phyloP scores from a whole-genome alignment of 148 eudicot genomes.

The Chenopodium formosanum region DNA sequence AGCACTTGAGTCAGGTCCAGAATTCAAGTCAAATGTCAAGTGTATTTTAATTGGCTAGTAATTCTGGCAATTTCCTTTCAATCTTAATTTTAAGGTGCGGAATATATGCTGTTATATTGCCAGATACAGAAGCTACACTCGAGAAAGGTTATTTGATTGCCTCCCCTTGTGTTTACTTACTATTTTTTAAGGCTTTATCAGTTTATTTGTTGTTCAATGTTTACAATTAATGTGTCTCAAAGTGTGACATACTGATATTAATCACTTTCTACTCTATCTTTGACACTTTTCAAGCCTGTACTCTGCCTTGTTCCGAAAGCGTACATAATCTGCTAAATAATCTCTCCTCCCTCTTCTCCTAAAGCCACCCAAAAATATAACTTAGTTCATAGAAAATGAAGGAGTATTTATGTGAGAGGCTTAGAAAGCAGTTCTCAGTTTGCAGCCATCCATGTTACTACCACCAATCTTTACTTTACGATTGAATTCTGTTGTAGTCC shows the following conservation, averaged over 20 bases:
- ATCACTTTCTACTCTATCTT: neutral
- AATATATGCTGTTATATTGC: no score
- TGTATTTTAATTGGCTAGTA: no score
- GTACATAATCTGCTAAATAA: no score
- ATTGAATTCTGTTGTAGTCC: conserved; percentile 46
- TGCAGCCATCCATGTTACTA: conserved; percentile 49
- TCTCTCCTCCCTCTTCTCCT: neutral
- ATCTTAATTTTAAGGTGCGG: no score
- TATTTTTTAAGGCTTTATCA: neutral
- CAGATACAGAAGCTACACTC: neutral
- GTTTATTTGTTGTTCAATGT: neutral
- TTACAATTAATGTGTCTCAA: neutral
- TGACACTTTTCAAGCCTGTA: neutral
- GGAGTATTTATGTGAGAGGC: neutral
- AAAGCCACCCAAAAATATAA: neutral
- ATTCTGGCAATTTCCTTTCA: no score
- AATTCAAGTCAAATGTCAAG: no score
- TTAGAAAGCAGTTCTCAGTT: conserved; percentile 39
- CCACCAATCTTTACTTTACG: conserved; percentile 51
- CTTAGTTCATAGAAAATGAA: neutral
- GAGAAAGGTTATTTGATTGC: no score
- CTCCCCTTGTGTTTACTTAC: neutral
- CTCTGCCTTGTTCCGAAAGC: neutral
- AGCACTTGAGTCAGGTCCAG: no score
- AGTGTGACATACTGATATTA: neutral